Base-by-base conservation (phyloP, 2,329 filamentous ascomycete genomes). In the Ophiostoma angusticollis region DNA sequence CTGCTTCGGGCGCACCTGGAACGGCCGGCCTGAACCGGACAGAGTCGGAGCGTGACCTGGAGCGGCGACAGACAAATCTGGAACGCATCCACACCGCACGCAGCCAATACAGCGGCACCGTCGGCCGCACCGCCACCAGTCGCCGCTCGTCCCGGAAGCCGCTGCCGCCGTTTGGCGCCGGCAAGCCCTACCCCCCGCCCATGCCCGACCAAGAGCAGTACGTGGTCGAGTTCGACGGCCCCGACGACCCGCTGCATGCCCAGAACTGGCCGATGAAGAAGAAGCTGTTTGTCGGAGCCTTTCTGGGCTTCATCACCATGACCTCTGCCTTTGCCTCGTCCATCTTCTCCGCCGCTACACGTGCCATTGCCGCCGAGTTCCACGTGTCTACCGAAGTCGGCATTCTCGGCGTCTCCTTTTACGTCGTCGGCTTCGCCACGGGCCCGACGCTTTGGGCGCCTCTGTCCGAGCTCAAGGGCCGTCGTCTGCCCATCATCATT, bases 211-310 rank as follows among this genome's bases (percentile, higher is more conserved):
- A 70, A 49, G 82, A 87, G 50, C 75, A 83, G 47, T 89, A 87
- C 52, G 80, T 50, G 0, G 82, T 87, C 31, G 82, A 85, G 57
- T 94, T 93, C 53, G 80, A 87, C 49, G 86, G 85, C 0, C 79
- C 76, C 1, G 70, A 86, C 47, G 86, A 94, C 52, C 85, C 85
- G 3, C 54, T 87, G 44, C 85, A 93, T 58, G 80, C 84, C 1
- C 82, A 89, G 61, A 94, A 94, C 56, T 94, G 86, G 86, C 70
- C 81, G 0, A 53, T 82, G 39, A 72, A 63, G 54, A 87, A 83
- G 64, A 94, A 93, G 75, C 35, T 85, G 28, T 50, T 72, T 5
- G 83, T 78, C 0, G 73, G 76, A 16, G 67, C 68, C 29, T 78
- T 85, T 50, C 63, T 87, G 30, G 81, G 77, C 13, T 86, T 77